Conservation (phyloP, 2,329 filamentous ascomycete genomes). For the Trichoderma koningiopsis region DNA sequence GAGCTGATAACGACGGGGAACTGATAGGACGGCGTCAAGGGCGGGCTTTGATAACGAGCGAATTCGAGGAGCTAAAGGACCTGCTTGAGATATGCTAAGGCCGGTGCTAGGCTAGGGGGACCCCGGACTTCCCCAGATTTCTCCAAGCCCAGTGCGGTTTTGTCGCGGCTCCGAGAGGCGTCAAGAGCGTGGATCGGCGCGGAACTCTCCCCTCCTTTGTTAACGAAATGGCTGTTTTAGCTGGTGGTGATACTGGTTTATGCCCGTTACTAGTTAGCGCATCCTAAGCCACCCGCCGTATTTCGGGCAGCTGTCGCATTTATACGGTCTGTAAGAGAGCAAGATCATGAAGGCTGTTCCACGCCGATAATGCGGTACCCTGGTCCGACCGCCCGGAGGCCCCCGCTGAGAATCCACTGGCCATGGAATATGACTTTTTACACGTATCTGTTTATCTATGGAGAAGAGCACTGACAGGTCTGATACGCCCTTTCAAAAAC, state of each 20-base stretch:
- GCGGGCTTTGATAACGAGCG: slow-evolving; percentile 12
- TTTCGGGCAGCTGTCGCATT: background rate
- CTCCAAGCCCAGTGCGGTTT: background rate
- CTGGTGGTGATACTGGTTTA: slow-evolving; percentile 2
- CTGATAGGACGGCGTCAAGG: slow-evolving; percentile 8
- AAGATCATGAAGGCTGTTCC: background rate
- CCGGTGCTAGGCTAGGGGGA: slow-evolving; percentile 18
- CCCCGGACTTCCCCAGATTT: slow-evolving; percentile 26
- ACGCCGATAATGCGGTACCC: slow-evolving; percentile 7
- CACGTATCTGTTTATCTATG: background rate
- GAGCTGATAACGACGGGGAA: slow-evolving; percentile 21
- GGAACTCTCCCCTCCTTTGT: background rate
- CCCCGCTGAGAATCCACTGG: background rate
- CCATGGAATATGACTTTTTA: background rate
- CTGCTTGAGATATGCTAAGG: slow-evolving; percentile 9
- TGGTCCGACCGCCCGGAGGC: background rate
- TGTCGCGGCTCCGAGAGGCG: slow-evolving; percentile 1
- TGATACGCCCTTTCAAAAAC: background rate
- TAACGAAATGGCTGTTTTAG: background rate
- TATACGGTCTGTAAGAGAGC: background rate
- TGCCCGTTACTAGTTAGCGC: slow-evolving; percentile 13
- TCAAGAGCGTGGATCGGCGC: slow-evolving; percentile 6
- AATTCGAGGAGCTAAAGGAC: background rate
- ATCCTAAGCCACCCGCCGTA: background rate
- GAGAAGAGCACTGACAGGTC: background rate